Evolutionary conservation across 2,329 filamentous ascomycete species (phyloP), one percentile per base, ranked within the genome.

Genomic region (Xylaria sp.): DNA sequence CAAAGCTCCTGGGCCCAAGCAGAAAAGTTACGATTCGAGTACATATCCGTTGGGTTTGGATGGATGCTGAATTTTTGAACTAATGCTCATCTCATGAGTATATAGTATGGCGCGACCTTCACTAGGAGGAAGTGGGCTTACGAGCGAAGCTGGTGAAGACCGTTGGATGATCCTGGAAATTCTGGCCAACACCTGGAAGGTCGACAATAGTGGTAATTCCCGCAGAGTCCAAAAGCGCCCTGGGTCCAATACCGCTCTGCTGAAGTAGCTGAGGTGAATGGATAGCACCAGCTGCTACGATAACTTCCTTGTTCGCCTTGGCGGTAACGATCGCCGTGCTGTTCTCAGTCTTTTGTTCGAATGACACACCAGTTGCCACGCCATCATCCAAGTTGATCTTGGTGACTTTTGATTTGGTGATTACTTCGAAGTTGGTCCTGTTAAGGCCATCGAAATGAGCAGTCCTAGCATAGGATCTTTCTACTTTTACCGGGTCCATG

Each of bases 101-200:
- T 44, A 23, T 12, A 13, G 10, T 39, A 39, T 20, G 1, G 9
- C 18, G 15, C 1, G 1, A 10, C 15, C 13, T 32, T 4, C 8
- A 18, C 3, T 32, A 18, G 6, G 20, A 18, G 37, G 3, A 32
- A 23, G 4, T n/a, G 18, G 4, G 73, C 76, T 73, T 70, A 79
- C 77, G 69, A 9, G 63, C 55, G 57, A 79, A 73, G 25, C 65
- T 71, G 41, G 75, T 74, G 20, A 76, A 71, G 7, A 79, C 69
- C 72, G 76, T 80, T 12, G 78, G 75, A 62, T 87, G 84, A 70
- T 86, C 84, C 68, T 86, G 84, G 66, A 86, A 83, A 68, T 85
- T 84, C 60, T 83, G 79, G 4, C 85, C 85, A 3, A 87, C 84
- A 2, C 82, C 82, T 4, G 82, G 81, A 18, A 85, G 78, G 57